Evolutionary conservation across 768 basidiomycete species (phyloP), one percentile per base, ranked within the genome.

Genomic region (Neoboletus brunneissimus): DNA sequence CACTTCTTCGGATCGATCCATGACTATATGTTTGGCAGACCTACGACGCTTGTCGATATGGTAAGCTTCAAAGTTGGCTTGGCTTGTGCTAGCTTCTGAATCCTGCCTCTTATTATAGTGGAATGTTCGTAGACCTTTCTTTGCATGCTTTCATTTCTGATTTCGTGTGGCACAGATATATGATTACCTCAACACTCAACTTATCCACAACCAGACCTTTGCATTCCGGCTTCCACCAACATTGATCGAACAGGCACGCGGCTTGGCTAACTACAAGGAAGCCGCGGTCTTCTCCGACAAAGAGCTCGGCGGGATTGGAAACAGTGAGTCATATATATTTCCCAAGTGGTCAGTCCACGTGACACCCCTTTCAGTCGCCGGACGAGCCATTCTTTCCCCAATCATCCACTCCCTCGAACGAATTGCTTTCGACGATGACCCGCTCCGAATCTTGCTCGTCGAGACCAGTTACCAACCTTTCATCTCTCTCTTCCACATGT

Each of bases 181-280:
- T 69, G 89, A 92, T 73, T 91, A 80, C 71, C 80, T 93, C 67
- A 84, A 85, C 76, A 80, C 87, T n/a, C 77, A 91, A 68, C 79
- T 89, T 58, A 79, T 76, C 52, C 87, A 94, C 79, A 93, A 94
- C 78, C 84, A 82, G 74, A 87, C 88, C 20, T 94, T 87, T 60
- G 86, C 87, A 2, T 81, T 82, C 73, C 84, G 86, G 59, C 84
- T 93, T 27, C 87, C 89, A 18, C 87, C 87, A 11, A 84, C 81
- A 9, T 76, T 85, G 69, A 73, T 88, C 58, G 84, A 89, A 64
- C 89, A 89, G 65, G 86, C 88, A 20, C 87, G 84, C 29, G 78
- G 75, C 57, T 80, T 85, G 56, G 91, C 84, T 1, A 77, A 93
- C 76, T 89, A 81, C 77, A 90, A 93, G 69, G 89, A 94, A 72